These are phyloP conservation scores for Fusarium burgessii DNA, from an alignment of 2,329 filamentous ascomycete species.

Conservation along the genomic window DNA sequence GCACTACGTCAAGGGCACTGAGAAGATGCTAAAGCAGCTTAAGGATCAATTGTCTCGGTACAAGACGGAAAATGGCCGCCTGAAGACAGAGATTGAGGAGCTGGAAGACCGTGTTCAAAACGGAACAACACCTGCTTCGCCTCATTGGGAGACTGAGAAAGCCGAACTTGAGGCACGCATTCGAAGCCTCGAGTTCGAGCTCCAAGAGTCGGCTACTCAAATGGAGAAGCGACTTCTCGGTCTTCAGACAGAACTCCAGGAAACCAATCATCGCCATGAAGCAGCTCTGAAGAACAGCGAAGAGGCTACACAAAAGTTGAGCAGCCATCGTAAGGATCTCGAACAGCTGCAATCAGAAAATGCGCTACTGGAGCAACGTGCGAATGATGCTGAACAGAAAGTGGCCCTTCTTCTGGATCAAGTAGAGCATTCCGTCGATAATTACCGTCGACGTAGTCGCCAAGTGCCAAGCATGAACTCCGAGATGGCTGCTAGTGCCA, in stretches of 20 bases:
- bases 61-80: conserved; percentile 84
- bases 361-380: conserved; percentile 81
- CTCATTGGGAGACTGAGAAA: conserved; percentile 82
- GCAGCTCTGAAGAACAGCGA: conserved; percentile 68
- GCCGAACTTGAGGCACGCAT: conserved; percentile 75
- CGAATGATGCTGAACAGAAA: conserved; percentile 90
- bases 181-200: conserved; percentile 74
- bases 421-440: conserved; percentile 92
- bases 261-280: conserved; percentile 76
- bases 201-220: conserved; percentile 72
- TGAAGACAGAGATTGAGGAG: conserved; percentile 84
- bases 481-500: conserved; percentile 53
- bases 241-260: conserved; percentile 76
- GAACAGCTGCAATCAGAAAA: conserved; percentile 89
- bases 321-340: conserved; percentile 73
- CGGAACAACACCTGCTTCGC: conserved; percentile 57
- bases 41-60: conserved; percentile 96
- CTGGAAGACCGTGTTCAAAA: conserved; percentile 66
- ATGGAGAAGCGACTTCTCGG: conserved; percentile 78
- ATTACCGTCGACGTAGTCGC: conserved; percentile 84
- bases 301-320: conserved; percentile 68
- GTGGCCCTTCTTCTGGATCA: conserved; percentile 94
- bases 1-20: conserved; percentile 97
- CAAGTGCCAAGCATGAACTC: conserved; percentile 66
- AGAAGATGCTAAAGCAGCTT: conserved; percentile 99